These are phyloP conservation scores for Aspergillus niger DNA, from an alignment of 2,329 filamentous ascomycete species.

Conservation along the genomic window DNA sequence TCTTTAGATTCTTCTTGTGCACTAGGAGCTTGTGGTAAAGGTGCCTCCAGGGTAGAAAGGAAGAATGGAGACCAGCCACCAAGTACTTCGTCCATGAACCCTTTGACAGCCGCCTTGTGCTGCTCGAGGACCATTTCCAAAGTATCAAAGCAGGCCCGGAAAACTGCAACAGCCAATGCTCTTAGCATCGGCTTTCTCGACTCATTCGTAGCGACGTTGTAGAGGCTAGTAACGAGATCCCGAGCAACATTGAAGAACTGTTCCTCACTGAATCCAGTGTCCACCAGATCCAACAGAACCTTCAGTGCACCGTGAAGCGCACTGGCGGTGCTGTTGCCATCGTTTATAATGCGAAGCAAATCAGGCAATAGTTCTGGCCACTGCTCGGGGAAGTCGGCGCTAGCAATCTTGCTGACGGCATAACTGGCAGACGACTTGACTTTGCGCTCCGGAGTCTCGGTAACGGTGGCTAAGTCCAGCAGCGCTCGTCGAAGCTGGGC, in stretches of 20 bases:
- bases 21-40: constrained; percentile 63
- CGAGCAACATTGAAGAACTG: constrained; percentile 91
- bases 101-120: constrained; percentile 80
- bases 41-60: constrained; percentile 71
- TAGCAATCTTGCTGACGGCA: constrained; percentile 90
- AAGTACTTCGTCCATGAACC: constrained; percentile 84
- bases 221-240: constrained; percentile 81
- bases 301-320: constrained; percentile 88
- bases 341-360: constrained; percentile 70
- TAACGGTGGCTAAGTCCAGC: constrained; percentile 73
- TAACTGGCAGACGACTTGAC: constrained; percentile 87
- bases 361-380: constrained; percentile 89
- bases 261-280: constrained; percentile 89
- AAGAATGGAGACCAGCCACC: constrained; percentile 89
- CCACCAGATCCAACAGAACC: constrained; percentile 85
- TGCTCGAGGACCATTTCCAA: constrained; percentile 97
- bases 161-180: constrained; percentile 84
- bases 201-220: constrained; percentile 76
- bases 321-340: constrained; percentile 68
- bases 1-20: constrained; percentile 62
- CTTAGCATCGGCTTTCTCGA: constrained; percentile 73
- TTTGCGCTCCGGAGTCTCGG: constrained; percentile 73
- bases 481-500: constrained; percentile 70
- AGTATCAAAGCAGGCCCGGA: constrained; percentile 88
- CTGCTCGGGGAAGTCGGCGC: constrained; percentile 87